These are phyloP conservation scores for Saccharomyces jurei DNA, from an alignment of 805 yeast species.

Conservation along the genomic window DNA sequence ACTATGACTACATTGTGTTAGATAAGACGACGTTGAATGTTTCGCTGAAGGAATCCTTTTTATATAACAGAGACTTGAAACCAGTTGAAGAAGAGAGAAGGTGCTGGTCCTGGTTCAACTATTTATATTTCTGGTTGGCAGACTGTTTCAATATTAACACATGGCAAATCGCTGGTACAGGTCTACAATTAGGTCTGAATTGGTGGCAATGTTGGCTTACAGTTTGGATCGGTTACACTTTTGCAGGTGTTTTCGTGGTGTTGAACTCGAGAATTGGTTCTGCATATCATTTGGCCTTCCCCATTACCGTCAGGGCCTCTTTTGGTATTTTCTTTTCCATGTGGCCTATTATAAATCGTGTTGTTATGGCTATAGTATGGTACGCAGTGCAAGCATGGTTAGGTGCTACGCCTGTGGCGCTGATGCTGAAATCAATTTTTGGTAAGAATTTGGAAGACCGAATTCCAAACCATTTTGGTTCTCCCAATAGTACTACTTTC, in stretches of 20 bases:
- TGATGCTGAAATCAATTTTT: slow-evolving; percentile 72
- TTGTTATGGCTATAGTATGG: slow-evolving; percentile 83
- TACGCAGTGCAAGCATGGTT: slow-evolving; percentile 79
- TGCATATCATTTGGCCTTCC: slow-evolving; percentile 75
- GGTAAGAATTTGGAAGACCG: slow-evolving; percentile 54
- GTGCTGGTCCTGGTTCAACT: slow-evolving; percentile 82
- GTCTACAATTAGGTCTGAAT: slow-evolving; percentile 64
- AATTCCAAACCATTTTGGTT: slow-evolving; percentile 54
- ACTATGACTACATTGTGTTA: slow-evolving; percentile 19
- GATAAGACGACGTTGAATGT: slow-evolving; percentile 33
- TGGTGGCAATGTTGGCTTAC: slow-evolving; percentile 93
- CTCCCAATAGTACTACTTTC: slow-evolving; percentile 60
- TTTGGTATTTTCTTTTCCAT: slow-evolving; percentile 82
- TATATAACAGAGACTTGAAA: slow-evolving; percentile 65
- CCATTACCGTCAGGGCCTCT: slow-evolving; percentile 70
- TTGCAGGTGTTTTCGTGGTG: slow-evolving; percentile 63
- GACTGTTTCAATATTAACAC: slow-evolving; percentile 87
- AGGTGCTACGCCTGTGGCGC: slow-evolving; percentile 73
- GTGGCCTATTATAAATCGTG: slow-evolving; percentile 86
- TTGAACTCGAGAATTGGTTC: slow-evolving; percentile 74
- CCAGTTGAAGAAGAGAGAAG: slow-evolving; percentile 72
- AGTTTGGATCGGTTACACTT: slow-evolving; percentile 75
- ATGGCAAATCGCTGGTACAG: slow-evolving; percentile 87
- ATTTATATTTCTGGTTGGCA: slow-evolving; percentile 75
- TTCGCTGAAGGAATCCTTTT: slow-evolving; percentile 52